Percentiles rank a stretch among this genome's conserved stretches.
Conservation (phyloP, 805 yeast genomes). For the Wickerhamiella domercqiae region DNA sequence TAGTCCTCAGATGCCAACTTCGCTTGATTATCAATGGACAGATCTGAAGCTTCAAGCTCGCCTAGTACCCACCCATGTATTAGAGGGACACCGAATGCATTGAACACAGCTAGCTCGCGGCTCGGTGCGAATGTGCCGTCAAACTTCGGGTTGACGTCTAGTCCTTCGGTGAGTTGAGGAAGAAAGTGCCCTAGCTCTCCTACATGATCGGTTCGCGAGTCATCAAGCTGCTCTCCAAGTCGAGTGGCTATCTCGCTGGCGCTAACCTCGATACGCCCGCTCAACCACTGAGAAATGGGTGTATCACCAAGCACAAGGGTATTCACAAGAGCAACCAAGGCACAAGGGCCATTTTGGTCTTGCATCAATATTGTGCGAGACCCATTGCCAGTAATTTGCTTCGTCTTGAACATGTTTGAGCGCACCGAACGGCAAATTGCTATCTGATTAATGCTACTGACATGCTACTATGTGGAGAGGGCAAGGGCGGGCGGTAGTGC, state of each 20-base stretch:
- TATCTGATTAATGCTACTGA: not conserved
- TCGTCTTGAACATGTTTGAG: not conserved
- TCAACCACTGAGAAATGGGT: slow-evolving; percentile 9
- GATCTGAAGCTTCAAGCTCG: slow-evolving; percentile 23
- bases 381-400: not conserved
- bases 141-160: slow-evolving; percentile 57
- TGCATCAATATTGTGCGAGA: slow-evolving; percentile 43
- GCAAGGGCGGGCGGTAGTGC: no score
- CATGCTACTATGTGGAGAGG: no score
- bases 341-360: slow-evolving; percentile 79
- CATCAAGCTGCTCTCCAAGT: slow-evolving; percentile 12
- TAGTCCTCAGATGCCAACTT: slow-evolving; percentile 26
- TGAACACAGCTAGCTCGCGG: slow-evolving; percentile 41
- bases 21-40: slow-evolving; percentile 21
- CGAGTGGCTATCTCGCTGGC: not conserved
- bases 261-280: slow-evolving; percentile 2
- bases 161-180: slow-evolving; percentile 54
- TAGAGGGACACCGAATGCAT: slow-evolving; percentile 41
- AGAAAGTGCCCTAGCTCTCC: slow-evolving; percentile 33
- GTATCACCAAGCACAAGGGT: slow-evolving; percentile 40
- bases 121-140: slow-evolving; percentile 43
- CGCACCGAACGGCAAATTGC: not conserved
- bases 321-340: slow-evolving; percentile 63
- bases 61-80: slow-evolving; percentile 68
- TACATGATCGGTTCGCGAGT: slow-evolving; percentile 22